These are phyloP conservation scores for Fraxinus velutina DNA, from an alignment of 305 asterid genomes.

Conservation along the genomic window DNA sequence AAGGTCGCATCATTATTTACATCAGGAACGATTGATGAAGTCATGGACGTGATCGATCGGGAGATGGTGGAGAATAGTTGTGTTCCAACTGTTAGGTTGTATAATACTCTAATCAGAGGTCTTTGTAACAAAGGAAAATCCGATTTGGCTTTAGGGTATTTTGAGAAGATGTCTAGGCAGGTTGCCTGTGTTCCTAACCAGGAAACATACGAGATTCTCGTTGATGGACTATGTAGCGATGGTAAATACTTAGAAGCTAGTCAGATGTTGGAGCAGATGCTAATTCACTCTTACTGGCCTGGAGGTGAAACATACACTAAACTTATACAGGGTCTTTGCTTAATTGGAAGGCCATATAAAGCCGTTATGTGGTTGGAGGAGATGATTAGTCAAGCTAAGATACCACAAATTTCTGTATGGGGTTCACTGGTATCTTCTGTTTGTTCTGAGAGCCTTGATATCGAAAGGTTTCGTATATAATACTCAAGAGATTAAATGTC, in stretches of 20 bases:
- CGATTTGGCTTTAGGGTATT: constrained; percentile 42
- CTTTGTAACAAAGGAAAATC: constrained; percentile 46
- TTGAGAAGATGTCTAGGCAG: constrained; percentile 53
- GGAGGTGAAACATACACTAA: constrained; percentile 43
- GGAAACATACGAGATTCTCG: constrained; percentile 55
- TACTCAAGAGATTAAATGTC: constrained; percentile 3
- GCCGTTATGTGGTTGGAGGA: constrained; percentile 80
- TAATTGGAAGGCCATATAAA: constrained; percentile 44
- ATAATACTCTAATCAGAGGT: constrained; percentile 59
- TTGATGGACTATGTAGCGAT: constrained; percentile 60
- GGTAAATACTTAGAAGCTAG: constrained; percentile 68
- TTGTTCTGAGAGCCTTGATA: constrained; percentile 35
- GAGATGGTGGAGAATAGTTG: constrained; percentile 59
- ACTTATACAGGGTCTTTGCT: constrained; percentile 63
- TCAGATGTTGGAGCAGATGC: constrained; percentile 62
- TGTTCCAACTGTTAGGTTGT: constrained; percentile 52
- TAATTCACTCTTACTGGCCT: constrained; percentile 50
- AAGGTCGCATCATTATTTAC: constrained; percentile 52
- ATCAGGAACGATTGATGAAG: constrained; percentile 49
- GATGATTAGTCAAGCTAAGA: constrained; percentile 67
- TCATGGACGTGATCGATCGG: constrained; percentile 46
- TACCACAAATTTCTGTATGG: constrained; percentile 65
- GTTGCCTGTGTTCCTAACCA: constrained; percentile 55
- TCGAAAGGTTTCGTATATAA: constrained; percentile 16
- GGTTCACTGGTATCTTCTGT: constrained; percentile 52